These are phyloP conservation scores for Tuber borchii DNA, from an alignment of 495 filamentous ascomycete genomes.

Conservation along the genomic window DNA sequence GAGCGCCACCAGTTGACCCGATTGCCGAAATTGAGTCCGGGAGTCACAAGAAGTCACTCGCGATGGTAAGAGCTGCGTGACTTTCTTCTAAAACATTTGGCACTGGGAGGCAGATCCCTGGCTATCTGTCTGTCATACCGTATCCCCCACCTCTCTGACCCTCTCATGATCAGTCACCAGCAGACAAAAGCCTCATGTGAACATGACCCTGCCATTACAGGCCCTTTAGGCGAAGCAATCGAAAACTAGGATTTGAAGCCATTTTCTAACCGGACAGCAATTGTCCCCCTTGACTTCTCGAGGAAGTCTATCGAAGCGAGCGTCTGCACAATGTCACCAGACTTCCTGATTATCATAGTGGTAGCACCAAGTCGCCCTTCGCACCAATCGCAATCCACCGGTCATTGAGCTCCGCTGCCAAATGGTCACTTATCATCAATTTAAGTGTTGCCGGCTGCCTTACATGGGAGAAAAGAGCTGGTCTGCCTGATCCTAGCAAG, in stretches of 20 bases:
- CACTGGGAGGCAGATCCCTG: not conserved
- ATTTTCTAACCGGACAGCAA: conserved; percentile 4
- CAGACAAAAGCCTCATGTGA: conserved; percentile 14
- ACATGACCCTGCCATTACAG: conserved; percentile 10
- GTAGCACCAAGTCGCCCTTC: conserved; percentile 12
- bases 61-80: not conserved
- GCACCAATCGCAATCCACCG: conserved; percentile 29
- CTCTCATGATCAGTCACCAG: conserved; percentile 16
- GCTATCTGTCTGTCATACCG: conserved; percentile 8
- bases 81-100: not conserved
- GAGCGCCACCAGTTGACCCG: not conserved
- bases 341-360: conserved; percentile 14
- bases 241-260: conserved; percentile 12
- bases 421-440: conserved; percentile 8
- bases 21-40: not conserved
- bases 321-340: conserved; percentile 18
- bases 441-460: conserved; percentile 5
- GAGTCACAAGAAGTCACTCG: conserved; percentile 3
- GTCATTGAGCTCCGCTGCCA: conserved; percentile 23
- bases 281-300: not conserved
- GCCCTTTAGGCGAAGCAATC: conserved; percentile 12
- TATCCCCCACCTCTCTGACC: conserved; percentile 19
- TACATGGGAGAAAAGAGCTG: conserved; percentile 12
- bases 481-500: conserved; percentile 20
- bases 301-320: conserved; percentile 20